Base-by-base conservation (phyloP, 2,329 filamentous ascomycete genomes). In the Exophiala xenobiotica region DNA sequence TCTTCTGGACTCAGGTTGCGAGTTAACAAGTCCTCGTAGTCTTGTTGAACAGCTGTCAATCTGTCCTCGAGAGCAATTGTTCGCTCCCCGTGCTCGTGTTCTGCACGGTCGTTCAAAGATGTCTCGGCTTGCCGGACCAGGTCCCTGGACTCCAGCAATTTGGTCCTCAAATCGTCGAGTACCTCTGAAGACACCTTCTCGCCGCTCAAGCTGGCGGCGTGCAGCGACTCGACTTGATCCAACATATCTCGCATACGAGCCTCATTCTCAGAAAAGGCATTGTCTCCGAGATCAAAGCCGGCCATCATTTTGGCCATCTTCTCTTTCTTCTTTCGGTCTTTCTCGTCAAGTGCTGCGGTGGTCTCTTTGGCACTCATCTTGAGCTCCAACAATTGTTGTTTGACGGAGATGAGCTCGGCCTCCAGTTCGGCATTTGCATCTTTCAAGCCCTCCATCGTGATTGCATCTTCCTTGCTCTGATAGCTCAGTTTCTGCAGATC, bases 241-340 rank as follows among this genome's bases (percentile, higher is more conserved):
- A 97, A 92, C 57, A 90, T 86, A 57, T 87, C 83, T 53, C 88
- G 83, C 52, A 99, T 88, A 44, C 83, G 85, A 58, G 86, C 82
- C 70, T 99, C 93, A 63, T 96, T 96, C 52, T 93, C 88, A 61
- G 90, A 96, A 69, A 97, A 95, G 24, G 95, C 85, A 51, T 96
- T 91, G 42, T 87, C 86, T 38, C 90, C 92, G 26, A 99, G 81
- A 65, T 99, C 92, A 64, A 99, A 97, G 3, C 92, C 90, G 53
- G 93, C 93, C 92, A 99, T 96, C 93, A 99, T 99, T 79, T 96
- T 88, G 37, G 93, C 93, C 93, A 99, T 99, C 73, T 95, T 93
- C 74, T 99, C 93, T 1, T 91, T 90, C 79, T 99, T 99, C 75
- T 90, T 91, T 78, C 90, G 92, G 73, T 97, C 95, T 22, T 99